A percentile compares a stretch with the other conserved stretches of the same genome.
Evolutionary conservation across 75 land plant genomes (phyloP).

Genomic region (Azolla pinnata): DNA sequence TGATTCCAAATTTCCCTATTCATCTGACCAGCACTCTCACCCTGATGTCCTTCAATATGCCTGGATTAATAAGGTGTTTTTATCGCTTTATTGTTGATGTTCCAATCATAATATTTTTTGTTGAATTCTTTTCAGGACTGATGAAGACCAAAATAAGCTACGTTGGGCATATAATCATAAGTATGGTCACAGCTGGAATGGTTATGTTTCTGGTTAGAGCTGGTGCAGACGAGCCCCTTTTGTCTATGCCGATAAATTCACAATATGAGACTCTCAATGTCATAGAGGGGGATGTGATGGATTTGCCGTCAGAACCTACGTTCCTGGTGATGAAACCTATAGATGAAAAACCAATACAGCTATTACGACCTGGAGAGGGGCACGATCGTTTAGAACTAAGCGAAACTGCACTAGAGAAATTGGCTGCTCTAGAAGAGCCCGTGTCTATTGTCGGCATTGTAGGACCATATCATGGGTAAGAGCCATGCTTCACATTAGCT

Average conservation of each 20-base stretch:
- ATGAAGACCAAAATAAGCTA: too few relatives aligned
- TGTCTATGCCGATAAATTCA: too few relatives aligned
- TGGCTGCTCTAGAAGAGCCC: constrained; percentile 27
- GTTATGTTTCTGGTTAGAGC: not conserved
- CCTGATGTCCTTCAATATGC: too few relatives aligned
- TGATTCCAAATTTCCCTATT: too few relatives aligned
- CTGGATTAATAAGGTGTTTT: too few relatives aligned
- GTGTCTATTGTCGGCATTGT: constrained; percentile 33
- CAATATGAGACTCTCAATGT: too few relatives aligned
- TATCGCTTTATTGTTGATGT: too few relatives aligned
- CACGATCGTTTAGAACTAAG: constrained; percentile 35
- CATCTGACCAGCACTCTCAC: too few relatives aligned
- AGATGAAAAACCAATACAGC: constrained; percentile 19
- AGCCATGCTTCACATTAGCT: too few relatives aligned
- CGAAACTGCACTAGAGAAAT: constrained; percentile 22
- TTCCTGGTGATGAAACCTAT: not conserved
- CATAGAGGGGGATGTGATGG: not conserved
- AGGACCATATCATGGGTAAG: constrained; percentile 39
- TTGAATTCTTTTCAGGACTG: too few relatives aligned
- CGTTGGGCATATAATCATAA: not conserved
- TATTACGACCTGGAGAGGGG: constrained; percentile 26
- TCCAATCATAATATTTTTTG: too few relatives aligned
- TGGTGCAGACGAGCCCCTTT: constrained; percentile 1
- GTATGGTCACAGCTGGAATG: not conserved
- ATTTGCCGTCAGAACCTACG: too few relatives aligned